Percentiles rank a stretch among this genome's conserved stretches.
Conservation (phyloP, 139 green algal species). For the Chlorella ohadii region DNA sequence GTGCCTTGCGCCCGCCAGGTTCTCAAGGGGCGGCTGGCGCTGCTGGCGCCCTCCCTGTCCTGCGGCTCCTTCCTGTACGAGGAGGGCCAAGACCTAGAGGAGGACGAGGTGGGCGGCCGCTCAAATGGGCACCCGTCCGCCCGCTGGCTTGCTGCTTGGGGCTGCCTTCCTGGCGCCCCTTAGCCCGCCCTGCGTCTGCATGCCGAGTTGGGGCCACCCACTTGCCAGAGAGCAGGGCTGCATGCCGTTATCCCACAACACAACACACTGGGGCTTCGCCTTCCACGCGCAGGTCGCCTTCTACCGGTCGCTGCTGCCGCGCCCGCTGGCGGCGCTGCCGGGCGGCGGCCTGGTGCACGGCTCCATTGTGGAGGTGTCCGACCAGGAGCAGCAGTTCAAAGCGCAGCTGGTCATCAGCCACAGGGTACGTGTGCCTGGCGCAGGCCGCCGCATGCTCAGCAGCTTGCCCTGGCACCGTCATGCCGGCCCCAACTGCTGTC, state of each 20-base stretch:
- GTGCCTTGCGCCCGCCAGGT: slow-evolving; percentile 46
- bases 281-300: slow-evolving; percentile 10
- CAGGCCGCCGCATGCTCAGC: neutral
- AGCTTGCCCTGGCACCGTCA: too few relatives aligned
- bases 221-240: too few relatives aligned
- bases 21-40: slow-evolving; percentile 72
- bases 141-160: too few relatives aligned
- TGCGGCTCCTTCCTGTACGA: slow-evolving; percentile 82
- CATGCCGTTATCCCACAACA: neutral
- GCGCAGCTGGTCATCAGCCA: slow-evolving; percentile 63
- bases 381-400: slow-evolving; percentile 80
- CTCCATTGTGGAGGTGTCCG: slow-evolving; percentile 68
- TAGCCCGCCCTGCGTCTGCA: too few relatives aligned
- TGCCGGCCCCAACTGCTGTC: too few relatives aligned
- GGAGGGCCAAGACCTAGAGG: slow-evolving; percentile 86
- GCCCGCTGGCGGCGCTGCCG: slow-evolving; percentile 64
- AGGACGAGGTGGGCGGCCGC: slow-evolving; percentile 89
- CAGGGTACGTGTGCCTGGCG: neutral
- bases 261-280: neutral
- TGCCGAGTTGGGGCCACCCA: too few relatives aligned
- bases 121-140: too few relatives aligned
- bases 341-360: slow-evolving; percentile 75
- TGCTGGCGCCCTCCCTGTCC: slow-evolving; percentile 63
- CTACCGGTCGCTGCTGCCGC: slow-evolving; percentile 52
- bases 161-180: too few relatives aligned